phyloP scores from a whole-genome alignment of 441 rosid genomes.

The Viola pubescens region DNA sequence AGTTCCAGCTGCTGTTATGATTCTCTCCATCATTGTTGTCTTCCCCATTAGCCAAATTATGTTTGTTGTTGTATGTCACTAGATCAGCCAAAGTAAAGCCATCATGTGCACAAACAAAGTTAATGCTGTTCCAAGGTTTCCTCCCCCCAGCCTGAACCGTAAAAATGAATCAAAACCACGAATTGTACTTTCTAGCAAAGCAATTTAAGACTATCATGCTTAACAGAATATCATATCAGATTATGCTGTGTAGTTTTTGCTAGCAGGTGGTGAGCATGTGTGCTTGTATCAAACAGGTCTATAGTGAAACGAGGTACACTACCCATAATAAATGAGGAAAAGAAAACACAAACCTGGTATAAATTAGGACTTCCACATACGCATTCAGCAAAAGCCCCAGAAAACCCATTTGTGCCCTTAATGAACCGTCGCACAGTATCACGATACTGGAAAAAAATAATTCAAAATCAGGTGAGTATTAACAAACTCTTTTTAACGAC shows the following conservation, averaged over 20 bases:
- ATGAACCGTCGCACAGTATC: slow-evolving; percentile 83
- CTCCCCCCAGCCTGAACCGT: slow-evolving; percentile 75
- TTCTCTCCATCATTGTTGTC: slow-evolving; percentile 89
- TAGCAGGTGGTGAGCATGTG: no score
- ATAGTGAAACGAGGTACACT: not conserved
- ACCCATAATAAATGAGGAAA: not conserved
- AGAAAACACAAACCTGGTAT: slow-evolving; percentile 51
- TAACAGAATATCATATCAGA: not conserved
- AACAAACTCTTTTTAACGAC: no score
- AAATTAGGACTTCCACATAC: slow-evolving; percentile 88
- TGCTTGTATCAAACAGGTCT: no score
- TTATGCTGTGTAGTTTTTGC: not conserved
- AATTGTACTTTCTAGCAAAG: not conserved
- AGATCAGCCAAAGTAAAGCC: slow-evolving; percentile 86
- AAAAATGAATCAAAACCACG: slow-evolving; percentile 7
- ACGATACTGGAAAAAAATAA: slow-evolving; percentile 48
- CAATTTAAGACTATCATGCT: not conserved
- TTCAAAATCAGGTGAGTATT: slow-evolving; percentile 7
- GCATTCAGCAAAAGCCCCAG: slow-evolving; percentile 94
- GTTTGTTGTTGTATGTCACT: slow-evolving; percentile 76
- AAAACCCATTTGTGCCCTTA: slow-evolving; percentile 84
- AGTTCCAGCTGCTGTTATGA: slow-evolving; percentile 93
- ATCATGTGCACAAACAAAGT: slow-evolving; percentile 89
- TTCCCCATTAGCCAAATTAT: slow-evolving; percentile 91
- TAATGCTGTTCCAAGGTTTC: slow-evolving; percentile 92